A percentile compares a stretch with the other conserved stretches of the same genome.
Conservation (phyloP, 495 filamentous ascomycete species). For the Penicillium cosmopolitanum region DNA sequence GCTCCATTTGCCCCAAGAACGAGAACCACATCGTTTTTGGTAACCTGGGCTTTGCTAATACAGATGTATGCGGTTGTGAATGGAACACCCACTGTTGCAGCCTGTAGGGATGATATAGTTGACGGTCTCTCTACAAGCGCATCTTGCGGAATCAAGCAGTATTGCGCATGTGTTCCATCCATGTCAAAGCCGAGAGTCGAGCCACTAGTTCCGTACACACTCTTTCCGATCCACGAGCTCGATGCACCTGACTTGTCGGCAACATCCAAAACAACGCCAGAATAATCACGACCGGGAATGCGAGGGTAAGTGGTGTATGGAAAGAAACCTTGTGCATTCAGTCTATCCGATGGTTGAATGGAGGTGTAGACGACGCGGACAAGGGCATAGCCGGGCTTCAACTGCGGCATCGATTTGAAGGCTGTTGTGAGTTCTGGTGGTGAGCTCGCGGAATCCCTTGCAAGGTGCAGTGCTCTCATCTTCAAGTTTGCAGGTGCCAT, state of each 20-base stretch:
- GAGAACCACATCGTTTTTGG: constrained; percentile 17
- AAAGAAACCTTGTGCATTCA: constrained; percentile 43
- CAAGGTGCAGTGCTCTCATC: constrained; percentile 25
- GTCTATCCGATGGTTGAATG: constrained; percentile 46
- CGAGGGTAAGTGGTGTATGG: constrained; percentile 42
- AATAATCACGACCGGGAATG: constrained; percentile 43
- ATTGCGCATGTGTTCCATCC: constrained; percentile 25
- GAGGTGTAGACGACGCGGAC: constrained; percentile 23
- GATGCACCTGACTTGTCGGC: constrained; percentile 1
- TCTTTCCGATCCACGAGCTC: constrained; percentile 25
- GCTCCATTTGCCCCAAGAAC: constrained; percentile 25
- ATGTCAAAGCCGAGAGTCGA: constrained; percentile 19
- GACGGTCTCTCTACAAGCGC: constrained; percentile 24
- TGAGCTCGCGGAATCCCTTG: background rate
- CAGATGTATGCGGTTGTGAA: constrained; percentile 27
- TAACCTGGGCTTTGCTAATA: constrained; percentile 14
- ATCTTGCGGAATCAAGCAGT: constrained; percentile 16
- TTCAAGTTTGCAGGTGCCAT: background rate
- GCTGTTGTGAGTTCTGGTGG: constrained; percentile 1
- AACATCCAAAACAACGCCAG: constrained; percentile 20
- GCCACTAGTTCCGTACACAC: constrained; percentile 26
- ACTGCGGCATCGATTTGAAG: constrained; percentile 14
- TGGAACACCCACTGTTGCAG: constrained; percentile 25
- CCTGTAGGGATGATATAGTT: constrained; percentile 17
- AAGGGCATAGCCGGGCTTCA: constrained; percentile 22